Evolutionary conservation across 2,329 filamentous ascomycete genomes (phyloP), one percentile per base, ranked within the genome.

Genomic region (Fusarium transvaalense): DNA sequence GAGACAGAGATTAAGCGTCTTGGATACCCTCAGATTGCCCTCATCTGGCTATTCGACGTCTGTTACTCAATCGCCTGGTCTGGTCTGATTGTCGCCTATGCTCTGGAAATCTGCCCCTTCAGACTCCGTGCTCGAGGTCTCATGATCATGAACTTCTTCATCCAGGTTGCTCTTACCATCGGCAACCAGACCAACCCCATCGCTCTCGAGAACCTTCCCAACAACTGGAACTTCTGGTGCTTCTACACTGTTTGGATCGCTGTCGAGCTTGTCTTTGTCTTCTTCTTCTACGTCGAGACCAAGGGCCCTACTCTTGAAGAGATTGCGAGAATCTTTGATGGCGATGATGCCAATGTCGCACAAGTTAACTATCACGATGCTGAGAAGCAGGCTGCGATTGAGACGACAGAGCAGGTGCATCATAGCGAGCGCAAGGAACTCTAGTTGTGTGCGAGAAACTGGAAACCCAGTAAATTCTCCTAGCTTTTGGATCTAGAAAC

Each of bases 211-310:
- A 82, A 84, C 54, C 79, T 90, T 39, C 85, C 85, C 17, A 78
- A 83, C 58, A 84, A 89, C 76, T 90, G 88, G 86, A 84, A 90
- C 77, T 86, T 91, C 60, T 90, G 88, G 82, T 82, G 89, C 45
- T 88, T 89, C 79, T 91, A 90, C 77, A 87, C 86, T 75, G 84
- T 63, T 14, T 63, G 60, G 60, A 63, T 63, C n/a, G 48, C 60
- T 4, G 60, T 63, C 71, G 86, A 90, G 77, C 79, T 90, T 39
- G 66, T 85, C 47, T 89, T 90, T 65, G 87, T 91, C 34, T 89
- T 84, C 78, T 88, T 88, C 81, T 85, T 90, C 76, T 90, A 89
- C 75, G 84, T 90, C 54, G 90, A 93, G 79, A 92, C 90, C 12
- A 88, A 87, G 73, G 89, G 89, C 2, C 88, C 89, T 0, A 92